Base-by-base conservation (phyloP, 2,329 filamentous ascomycete genomes). In the Aspergillus fumigatiaffinis region DNA sequence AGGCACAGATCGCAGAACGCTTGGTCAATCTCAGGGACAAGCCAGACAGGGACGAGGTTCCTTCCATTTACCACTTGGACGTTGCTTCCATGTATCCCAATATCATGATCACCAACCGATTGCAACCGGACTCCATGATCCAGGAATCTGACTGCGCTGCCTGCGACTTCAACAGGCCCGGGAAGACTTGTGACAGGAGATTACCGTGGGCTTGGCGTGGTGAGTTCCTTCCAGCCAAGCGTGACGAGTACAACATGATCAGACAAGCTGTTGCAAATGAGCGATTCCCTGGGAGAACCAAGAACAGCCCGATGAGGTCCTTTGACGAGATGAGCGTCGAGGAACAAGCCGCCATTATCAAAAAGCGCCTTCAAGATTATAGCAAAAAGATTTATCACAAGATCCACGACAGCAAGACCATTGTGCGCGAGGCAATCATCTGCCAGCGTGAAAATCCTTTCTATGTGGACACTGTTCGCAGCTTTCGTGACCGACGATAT, bases 341-440 rank as follows among this genome's bases (percentile, higher is more conserved):
- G 57, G 94, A 99, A 69, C 93, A 96, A 74, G 87, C 92, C 0
- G 77, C 69, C 1, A 80, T 94, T 38, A 82, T 96, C 51, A 89
- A 91, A 65, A 99, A 97, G 70, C 87, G 94, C 35, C 79, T 99
- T 50, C 91, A 93, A 63, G 83, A 92, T 35, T 99, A 96, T 78
- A 95, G 91, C 69, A 96, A 97, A 74, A 99, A 99, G 77, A 96
- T 99, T 62, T 99, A 99, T 71, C 94, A 99, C 82, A 99, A 97
- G 74, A 97, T 99, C 58, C 92, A 96, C 73, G 94, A 97, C 60
- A 89, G 90, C 12, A 96, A 88, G 51, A 97, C 91, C 0, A 94
- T 95, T 57, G 88, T 94, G 60, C 87, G 92, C 54, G 94, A 99
- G 73, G 94, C 95, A 10, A 97, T 99, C 71, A 97, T 99, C 68